phyloP scores from a whole-genome alignment of 257 asterid genomes.

The Mentha longifolia region DNA sequence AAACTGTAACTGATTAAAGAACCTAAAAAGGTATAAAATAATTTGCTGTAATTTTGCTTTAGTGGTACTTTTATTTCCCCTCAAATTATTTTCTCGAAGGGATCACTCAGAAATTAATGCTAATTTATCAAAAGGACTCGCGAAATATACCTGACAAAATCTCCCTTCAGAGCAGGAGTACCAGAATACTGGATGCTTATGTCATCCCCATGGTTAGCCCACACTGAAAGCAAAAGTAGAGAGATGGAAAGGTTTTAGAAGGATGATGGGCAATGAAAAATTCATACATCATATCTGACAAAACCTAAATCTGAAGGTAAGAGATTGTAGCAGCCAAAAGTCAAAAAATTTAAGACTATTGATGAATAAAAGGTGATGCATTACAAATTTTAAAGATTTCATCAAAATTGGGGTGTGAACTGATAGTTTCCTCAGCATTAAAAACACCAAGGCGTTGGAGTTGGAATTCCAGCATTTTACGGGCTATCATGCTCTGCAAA shows the following conservation, averaged over 20 bases:
- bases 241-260: constrained; percentile 33
- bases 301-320: constrained; percentile 23
- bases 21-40: constrained; percentile 8
- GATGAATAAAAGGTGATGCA: constrained; percentile 38
- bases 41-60: constrained; percentile 1
- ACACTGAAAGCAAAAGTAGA: constrained; percentile 62
- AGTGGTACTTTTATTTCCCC: constrained; percentile 1
- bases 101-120: constrained; percentile 15
- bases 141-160: constrained; percentile 81
- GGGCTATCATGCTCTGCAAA: constrained; percentile 92
- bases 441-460: constrained; percentile 92
- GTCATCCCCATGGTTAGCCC: constrained; percentile 99
- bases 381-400: constrained; percentile 77
- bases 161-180: constrained; percentile 97
- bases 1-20: constrained; percentile 17
- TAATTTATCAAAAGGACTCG: constrained; percentile 17
- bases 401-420: constrained; percentile 83
- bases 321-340: constrained; percentile 22
- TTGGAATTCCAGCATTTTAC: constrained; percentile 94
- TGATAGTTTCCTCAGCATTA: constrained; percentile 83
- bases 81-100: constrained; percentile 24
- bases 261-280: constrained; percentile 21
- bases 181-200: constrained; percentile 98
- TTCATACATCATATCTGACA: constrained; percentile 17
- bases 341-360: constrained; percentile 15